Percentiles rank a stretch among this genome's conserved stretches.
phyloP scores from a whole-genome alignment of 1,139 yeast species.

The Ogataea hybrid region DNA sequence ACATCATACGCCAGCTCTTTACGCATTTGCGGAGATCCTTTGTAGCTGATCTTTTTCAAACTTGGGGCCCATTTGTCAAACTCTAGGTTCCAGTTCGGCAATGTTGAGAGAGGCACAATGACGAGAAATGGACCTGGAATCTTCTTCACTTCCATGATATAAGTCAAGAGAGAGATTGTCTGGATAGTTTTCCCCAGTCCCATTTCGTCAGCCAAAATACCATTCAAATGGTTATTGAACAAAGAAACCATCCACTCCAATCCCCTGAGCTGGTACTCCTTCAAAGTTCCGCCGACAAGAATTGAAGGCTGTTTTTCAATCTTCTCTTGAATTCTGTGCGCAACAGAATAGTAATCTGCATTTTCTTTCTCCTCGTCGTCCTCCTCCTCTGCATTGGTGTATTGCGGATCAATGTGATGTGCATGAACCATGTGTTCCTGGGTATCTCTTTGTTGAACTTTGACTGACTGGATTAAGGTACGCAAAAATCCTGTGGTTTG shows the following conservation, averaged over 20 bases:
- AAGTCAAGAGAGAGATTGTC: conserved; percentile 68
- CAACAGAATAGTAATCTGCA: conserved; percentile 90
- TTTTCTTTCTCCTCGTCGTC: conserved; percentile 73
- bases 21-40: conserved; percentile 88
- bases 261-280: conserved; percentile 77
- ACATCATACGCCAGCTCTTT: conserved; percentile 72
- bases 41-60: conserved; percentile 74
- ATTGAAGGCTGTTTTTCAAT: conserved; percentile 79
- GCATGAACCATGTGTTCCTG: conserved; percentile 25
- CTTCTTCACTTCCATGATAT: conserved; percentile 62
- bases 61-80: conserved; percentile 98
- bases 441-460: conserved; percentile 72
- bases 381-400: conserved; percentile 37
- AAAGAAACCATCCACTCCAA: conserved; percentile 87
- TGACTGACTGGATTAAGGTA: conserved; percentile 87
- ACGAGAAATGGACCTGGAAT: conserved; percentile 71
- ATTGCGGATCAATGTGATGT: conserved; percentile 36
- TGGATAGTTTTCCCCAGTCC: conserved; percentile 85
- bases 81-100: conserved; percentile 95
- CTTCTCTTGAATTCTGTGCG: conserved; percentile 82
- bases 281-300: conserved; percentile 73
- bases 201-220: conserved; percentile 87
- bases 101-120: conserved; percentile 90
- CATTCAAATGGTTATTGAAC: conserved; percentile 74
- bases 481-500: conserved; percentile 93